Base-by-base conservation (phyloP, 345 rosid genomes). In the Rhizophora mangle region DNA sequence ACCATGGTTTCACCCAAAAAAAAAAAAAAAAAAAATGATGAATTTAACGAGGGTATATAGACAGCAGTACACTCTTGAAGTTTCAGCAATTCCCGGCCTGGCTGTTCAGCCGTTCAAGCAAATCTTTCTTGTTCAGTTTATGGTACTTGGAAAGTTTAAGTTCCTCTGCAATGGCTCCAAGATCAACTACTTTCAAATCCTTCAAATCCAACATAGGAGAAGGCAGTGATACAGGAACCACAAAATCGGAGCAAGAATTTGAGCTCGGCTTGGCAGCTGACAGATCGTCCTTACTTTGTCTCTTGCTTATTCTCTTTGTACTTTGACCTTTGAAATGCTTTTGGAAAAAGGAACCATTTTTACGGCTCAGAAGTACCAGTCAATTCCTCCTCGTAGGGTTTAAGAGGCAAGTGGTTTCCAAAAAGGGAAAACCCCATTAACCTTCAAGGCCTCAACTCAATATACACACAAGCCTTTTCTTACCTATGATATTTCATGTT, bases 121-220 rank as follows among this genome's bases (percentile, higher is more conserved):
- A 39, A 18, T 24, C 18, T 24, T 30, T 30, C 63, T 71, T 71
- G 18, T n/a, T 6, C 8, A 64, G 74, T 32, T 64, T 64, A 15
- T 26, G 43, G 11, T 27, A 64, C 63, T 21, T 63, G 24, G 30
- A 37, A 16, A 71, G 21, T 37, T 55, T 64, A 9, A 54, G 57
- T 4, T 18, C 46, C 43, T 56, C 58, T 21, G 68, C 74, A 30
- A 71, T 5, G n/a, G 8, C 6, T 15, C 67, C 63, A 46, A 71
- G 55, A 1, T 64, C 63, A 19, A 31, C 47, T 37, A 63, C 3
- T 68, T 69, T 86, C 88, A 84, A 43, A 37, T 74, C 69, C 76
- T 70, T 64, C 86, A 88, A 68, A 47, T 68, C 73, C 71, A 47
- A 63, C 73, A 22, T 22, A 8, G 79, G 56, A 63, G 65, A 66